Base-by-base conservation (phyloP, 495 filamentous ascomycete species). In the Xylaria nigripes region DNA sequence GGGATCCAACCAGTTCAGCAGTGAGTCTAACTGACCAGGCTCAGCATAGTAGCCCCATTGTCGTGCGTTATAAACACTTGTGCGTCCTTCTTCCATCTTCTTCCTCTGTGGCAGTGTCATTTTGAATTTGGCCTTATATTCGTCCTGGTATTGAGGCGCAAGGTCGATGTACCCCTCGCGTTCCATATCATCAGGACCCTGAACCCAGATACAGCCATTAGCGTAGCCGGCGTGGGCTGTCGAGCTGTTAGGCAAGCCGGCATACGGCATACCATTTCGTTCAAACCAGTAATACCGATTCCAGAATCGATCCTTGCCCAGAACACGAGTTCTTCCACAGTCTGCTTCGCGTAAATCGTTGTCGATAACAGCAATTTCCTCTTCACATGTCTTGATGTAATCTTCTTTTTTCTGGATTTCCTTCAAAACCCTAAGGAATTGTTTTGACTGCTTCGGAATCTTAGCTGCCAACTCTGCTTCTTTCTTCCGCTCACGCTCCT, bases 221-320 rank as follows among this genome's bases (percentile, higher is more conserved):
- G 94, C 90, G 63, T 96, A 98, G 10, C 79, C 81, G 18, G 91
- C 89, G 36, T 84, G 76, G 1, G 90, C 84, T 3, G 90, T 97
- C 5, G 90, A 96, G 70, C 89, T 93, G 56, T 80, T 76, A 0
- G 90, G 92, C 54, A 96, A 74, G 2, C 94, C 94, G 44, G 76
- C 89, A 65, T 89, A 96, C 1, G 93, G 94, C 93, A 97, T 96
- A 24, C 90, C 93, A 64, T 97, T 98, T 34, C 91, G 86, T 70
- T 98, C 93, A 66, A 96, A 95, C 92, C 92, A 98, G 76, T 90
- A 96, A 66, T 97, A 98, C 19, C 90, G 87, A 64, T 97, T 98
- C 82, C 89, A 95, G 74, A 95, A 98, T 22, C 93, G 81, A 66
- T 98, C 93, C 57, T 89, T 88, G 42, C 93, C 93, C 10, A 98